Base-by-base conservation (phyloP, 768 basidiomycete genomes). In the Macrolepiota dolichaula region DNA sequence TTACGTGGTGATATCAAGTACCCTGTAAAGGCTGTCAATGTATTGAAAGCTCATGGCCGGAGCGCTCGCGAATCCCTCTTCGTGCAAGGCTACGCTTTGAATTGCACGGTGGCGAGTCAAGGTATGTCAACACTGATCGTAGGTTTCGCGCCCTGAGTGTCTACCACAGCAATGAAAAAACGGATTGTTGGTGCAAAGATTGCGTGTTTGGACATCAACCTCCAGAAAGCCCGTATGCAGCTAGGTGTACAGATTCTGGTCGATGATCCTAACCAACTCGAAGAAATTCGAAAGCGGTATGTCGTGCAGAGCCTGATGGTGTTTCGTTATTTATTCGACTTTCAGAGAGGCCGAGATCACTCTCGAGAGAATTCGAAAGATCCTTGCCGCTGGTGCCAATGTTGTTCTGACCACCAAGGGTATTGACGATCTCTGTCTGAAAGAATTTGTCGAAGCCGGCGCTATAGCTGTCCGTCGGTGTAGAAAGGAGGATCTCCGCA, bases 391-490 rank as follows among this genome's bases (percentile, higher is more conserved):
- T 13, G 97, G 97, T 36, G 97, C 97, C 35, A 98, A 98, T 69
- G 97, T 98, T 63, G 87, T 98, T 44, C 76, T 98, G 59, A 99
- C 97, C 13, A 98, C 97, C 12, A 98, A 98, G 74, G 97, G 97
- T 38, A 99, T 98, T 67, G 97, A 99, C 68, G 97, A 99, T 71
- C 81, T 98, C 17, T 98, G 95, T 73, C 77, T 98, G 67, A 99
- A 99, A 73, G 97, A 98, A 76, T 99, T 98, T 68, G 92, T 98
- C 51, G 97, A 99, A 75, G 96, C 95, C 19, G 97, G 97, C 42
- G 96, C 96, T 1, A 98, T 98, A 91, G 97, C 96, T 47, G 97
- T 98, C 52, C 88, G 97, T 65, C 84, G 97, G 67, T 98, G 97
- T 78, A 87, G 91, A 73, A 99, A 99, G 75, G 97, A 99, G 72